A percentile compares a stretch with the other conserved stretches of the same genome.
phyloP scores from a whole-genome alignment of 2,329 filamentous ascomycete genomes.

The Onygenales sp. region DNA sequence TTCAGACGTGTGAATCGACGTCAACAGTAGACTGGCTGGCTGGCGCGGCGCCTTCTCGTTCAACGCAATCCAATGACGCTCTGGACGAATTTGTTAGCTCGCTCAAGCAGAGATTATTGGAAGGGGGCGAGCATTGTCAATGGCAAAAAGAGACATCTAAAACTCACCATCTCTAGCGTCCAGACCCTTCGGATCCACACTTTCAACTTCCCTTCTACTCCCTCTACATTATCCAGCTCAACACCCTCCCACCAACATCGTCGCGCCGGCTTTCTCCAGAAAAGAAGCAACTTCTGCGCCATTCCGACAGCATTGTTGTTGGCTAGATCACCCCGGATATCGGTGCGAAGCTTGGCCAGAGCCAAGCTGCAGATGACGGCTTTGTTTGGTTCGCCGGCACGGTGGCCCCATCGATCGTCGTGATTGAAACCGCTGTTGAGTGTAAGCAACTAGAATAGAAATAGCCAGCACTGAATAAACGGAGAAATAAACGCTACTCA shows the following conservation, averaged over 20 bases:
- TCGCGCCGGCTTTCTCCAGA: conserved; percentile 94
- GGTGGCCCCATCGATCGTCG: conserved; percentile 90
- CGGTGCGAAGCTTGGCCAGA: conserved; percentile 82
- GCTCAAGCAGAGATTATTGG: not conserved
- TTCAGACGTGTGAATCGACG: not conserved
- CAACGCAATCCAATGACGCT: conserved; percentile 74
- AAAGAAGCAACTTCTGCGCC: conserved; percentile 94
- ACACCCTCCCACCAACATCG: conserved; percentile 99
- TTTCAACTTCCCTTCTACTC: conserved; percentile 84
- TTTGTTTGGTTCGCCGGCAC: conserved; percentile 96
- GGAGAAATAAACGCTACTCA: conserved; percentile 39
- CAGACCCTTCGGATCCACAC: conserved; percentile 97
- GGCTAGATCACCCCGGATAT: conserved; percentile 68
- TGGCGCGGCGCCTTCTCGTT: conserved; percentile 7
- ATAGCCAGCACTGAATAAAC: not conserved
- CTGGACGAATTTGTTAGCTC: conserved; percentile 30
- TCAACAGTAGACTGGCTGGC: not conserved
- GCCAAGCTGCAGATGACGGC: conserved; percentile 96
- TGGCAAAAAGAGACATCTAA: not conserved
- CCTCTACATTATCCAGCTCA: conserved; percentile 79
- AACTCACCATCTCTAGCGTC: conserved; percentile 87
- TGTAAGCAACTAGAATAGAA: not conserved
- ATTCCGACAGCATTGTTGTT: conserved; percentile 79
- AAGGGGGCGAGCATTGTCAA: not conserved
- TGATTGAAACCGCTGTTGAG: conserved; percentile 81